phyloP scores from a whole-genome alignment of 208 protist genomes.

The Naegleria lovaniensis region DNA sequence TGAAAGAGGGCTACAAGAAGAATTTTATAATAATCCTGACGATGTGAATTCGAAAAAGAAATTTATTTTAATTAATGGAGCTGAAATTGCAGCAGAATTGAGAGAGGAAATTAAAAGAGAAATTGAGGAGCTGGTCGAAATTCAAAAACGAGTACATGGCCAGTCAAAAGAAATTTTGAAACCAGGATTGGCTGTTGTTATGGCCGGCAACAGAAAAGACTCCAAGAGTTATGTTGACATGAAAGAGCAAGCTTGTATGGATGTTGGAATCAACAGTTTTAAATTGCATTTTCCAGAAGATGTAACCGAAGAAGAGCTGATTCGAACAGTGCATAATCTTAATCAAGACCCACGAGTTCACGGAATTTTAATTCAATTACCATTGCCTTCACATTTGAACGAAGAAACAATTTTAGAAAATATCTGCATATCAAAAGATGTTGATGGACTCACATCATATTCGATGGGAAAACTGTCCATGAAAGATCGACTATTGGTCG shows the following conservation, averaged over 20 bases:
- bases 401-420: constrained; percentile 51
- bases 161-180: neutral
- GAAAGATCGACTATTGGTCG: constrained; percentile 53
- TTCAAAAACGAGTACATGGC: neutral
- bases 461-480: constrained; percentile 83
- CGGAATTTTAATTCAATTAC: constrained; percentile 93
- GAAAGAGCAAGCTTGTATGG: constrained; percentile 63
- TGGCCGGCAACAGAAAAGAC: constrained; percentile 83
- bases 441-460: constrained; percentile 84
- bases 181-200: constrained; percentile 81
- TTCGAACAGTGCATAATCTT: constrained; percentile 33
- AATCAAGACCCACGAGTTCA: constrained; percentile 64
- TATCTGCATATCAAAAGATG: constrained; percentile 77
- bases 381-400: constrained; percentile 88
- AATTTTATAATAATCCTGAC: neutral
- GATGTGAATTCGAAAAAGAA: neutral
- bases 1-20: neutral
- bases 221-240: constrained; percentile 89
- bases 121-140: neutral
- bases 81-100: constrained; percentile 65
- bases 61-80: constrained; percentile 73
- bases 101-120: constrained; percentile 55
- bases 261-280: neutral
- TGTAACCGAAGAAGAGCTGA: neutral
- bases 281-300: constrained; percentile 55